phyloP scores from a whole-genome alignment of 495 filamentous ascomycete species.

The Aspergillus asperescens region DNA sequence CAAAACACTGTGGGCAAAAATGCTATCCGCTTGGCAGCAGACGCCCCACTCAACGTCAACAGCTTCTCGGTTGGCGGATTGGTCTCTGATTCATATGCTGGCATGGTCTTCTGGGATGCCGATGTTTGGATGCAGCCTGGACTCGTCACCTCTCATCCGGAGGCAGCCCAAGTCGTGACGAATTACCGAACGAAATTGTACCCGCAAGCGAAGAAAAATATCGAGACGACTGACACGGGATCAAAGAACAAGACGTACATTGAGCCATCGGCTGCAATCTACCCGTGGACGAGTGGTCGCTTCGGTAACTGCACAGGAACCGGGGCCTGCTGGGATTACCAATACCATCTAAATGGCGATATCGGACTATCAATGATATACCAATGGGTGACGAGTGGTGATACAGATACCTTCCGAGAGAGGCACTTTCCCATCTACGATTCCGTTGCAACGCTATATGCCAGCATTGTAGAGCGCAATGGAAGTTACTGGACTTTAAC shows the following conservation, averaged over 20 bases:
- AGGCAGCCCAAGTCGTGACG: conserved; percentile 51
- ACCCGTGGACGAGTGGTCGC: conserved; percentile 59
- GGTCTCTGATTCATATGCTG: conserved; percentile 58
- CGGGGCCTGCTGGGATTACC: conserved; percentile 59
- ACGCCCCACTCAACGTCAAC: conserved; percentile 46
- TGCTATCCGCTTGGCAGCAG: conserved; percentile 32
- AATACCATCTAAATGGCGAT: conserved; percentile 64
- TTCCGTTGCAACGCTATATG: conserved; percentile 52
- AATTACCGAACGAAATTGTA: conserved; percentile 53
- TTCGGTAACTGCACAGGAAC: conserved; percentile 62
- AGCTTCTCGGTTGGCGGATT: conserved; percentile 59
- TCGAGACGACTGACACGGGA: conserved; percentile 39
- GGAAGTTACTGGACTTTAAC: conserved; percentile 45
- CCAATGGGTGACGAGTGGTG: conserved; percentile 56
- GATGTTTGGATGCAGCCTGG: conserved; percentile 66
- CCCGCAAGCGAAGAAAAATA: conserved; percentile 48
- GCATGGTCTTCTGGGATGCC: conserved; percentile 62
- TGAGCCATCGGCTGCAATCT: conserved; percentile 50
- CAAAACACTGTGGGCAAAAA: conserved; percentile 60
- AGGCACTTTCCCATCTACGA: conserved; percentile 55
- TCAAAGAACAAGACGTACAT: conserved; percentile 52
- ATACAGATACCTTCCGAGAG: conserved; percentile 49
- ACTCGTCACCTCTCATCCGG: conserved; percentile 52
- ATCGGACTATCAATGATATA: conserved; percentile 61
- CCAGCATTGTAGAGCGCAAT: conserved; percentile 51